phyloP scores from a whole-genome alignment of 176 grass and related monocot species.

The Leersia perrieri region DNA sequence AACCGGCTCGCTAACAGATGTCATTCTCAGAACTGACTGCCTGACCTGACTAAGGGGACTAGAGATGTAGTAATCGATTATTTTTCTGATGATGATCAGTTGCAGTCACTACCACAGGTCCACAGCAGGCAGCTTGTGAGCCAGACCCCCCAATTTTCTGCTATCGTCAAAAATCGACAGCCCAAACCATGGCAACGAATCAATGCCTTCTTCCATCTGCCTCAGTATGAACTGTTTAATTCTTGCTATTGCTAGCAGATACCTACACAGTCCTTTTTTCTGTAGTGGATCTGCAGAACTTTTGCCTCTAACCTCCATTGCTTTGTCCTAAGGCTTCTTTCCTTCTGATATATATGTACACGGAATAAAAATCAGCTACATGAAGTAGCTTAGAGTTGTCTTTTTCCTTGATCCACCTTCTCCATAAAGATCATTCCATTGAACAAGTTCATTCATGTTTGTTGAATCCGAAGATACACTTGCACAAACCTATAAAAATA shows the following conservation, averaged over 20 bases:
- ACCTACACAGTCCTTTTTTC: not conserved
- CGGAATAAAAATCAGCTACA: constrained; percentile 55
- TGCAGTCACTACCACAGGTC: not conserved
- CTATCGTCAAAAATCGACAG: not conserved
- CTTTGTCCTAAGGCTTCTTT: constrained; percentile 20
- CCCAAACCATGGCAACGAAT: constrained; percentile 1
- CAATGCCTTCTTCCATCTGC: not conserved
- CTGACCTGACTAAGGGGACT: not conserved
- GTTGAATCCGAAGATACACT: constrained; percentile 90
- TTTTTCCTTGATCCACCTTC: constrained; percentile 96
- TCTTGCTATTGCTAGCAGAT: not conserved
- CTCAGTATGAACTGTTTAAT: not conserved
- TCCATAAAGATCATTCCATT: constrained; percentile 92
- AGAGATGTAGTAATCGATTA: not conserved
- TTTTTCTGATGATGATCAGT: not conserved
- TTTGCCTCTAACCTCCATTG: not conserved
- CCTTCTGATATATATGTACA: constrained; percentile 24
- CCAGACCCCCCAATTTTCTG: not conserved
- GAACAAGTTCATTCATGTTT: constrained; percentile 87
- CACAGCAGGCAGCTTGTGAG: not conserved
- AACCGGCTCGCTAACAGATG: not conserved
- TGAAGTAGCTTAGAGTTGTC: constrained; percentile 91
- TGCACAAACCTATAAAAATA: constrained; percentile 68
- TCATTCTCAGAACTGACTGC: not conserved
- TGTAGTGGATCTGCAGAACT: constrained; percentile 8